Evolutionary conservation across 163 green algal genomes (phyloP).

Genomic region (Prototheca cutis): DNA sequence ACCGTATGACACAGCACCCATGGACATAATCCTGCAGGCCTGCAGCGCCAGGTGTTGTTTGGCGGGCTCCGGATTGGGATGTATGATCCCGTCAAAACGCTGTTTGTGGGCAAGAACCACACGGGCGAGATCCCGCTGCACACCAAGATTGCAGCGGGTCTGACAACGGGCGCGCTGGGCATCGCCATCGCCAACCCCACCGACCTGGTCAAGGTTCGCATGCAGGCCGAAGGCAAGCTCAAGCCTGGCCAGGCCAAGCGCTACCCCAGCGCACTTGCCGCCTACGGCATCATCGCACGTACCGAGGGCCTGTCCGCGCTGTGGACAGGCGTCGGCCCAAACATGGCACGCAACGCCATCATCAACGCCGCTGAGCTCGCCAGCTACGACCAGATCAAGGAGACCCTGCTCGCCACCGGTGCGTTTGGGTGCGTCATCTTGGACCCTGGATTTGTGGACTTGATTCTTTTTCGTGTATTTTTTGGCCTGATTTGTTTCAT

Average conservation of each 20-base stretch:
- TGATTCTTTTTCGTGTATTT: no score
- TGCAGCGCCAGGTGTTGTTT: slow-evolving; percentile 89
- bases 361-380: slow-evolving; percentile 98
- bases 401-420: slow-evolving; percentile 44
- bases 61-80: slow-evolving; percentile 92
- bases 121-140: slow-evolving; percentile 55
- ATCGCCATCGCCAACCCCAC: slow-evolving; percentile 85
- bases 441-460: no score
- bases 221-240: slow-evolving; percentile 88
- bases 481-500: no score
- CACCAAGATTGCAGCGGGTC: slow-evolving; percentile 88
- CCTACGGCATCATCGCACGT: slow-evolving; percentile 83
- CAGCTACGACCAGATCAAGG: slow-evolving; percentile 89
- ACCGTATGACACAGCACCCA: background rate
- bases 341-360: slow-evolving; percentile 92
- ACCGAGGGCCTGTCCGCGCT: slow-evolving; percentile 74
- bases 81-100: slow-evolving; percentile 85
- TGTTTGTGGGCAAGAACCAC: slow-evolving; percentile 77
- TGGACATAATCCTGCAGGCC: slow-evolving; percentile 27
- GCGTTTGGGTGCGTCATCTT: no score
- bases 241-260: slow-evolving; percentile 55
- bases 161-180: slow-evolving; percentile 84
- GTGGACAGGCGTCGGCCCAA: slow-evolving; percentile 92
- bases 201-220: slow-evolving; percentile 97
- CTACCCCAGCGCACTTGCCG: slow-evolving; percentile 74